These are phyloP conservation scores for Rhizophagus sp. DNA, from an alignment of 192 early-diverging fungal species.

Conservation along the genomic window DNA sequence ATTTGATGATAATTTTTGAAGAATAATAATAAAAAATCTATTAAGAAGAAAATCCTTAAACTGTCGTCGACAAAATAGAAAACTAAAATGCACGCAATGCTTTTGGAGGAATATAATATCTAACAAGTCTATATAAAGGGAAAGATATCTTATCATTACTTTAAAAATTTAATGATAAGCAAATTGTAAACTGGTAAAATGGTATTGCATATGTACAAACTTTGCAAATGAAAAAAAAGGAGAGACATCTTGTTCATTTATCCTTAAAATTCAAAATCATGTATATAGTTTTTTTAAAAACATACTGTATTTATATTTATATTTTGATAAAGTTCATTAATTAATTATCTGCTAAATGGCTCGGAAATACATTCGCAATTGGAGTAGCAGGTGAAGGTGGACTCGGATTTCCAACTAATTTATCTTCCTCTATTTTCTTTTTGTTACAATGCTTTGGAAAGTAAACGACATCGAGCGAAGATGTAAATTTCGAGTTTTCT, in stretches of 20 bases:
- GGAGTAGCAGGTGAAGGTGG: constrained; percentile 14
- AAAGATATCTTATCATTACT: too few species aligned
- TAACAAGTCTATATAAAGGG: too few species aligned
- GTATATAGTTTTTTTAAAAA: not conserved
- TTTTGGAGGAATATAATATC: too few species aligned
- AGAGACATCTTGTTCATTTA: not conserved
- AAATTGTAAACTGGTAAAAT: too few species aligned
- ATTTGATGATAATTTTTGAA: too few species aligned
- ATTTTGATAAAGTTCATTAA: not conserved
- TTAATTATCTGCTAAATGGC: constrained; percentile 20
- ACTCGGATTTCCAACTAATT: not conserved
- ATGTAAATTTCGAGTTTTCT: constrained; percentile 21
- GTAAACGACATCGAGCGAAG: constrained; percentile 12
- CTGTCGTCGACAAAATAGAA: too few species aligned
- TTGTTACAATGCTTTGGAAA: not conserved
- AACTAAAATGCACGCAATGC: too few species aligned
- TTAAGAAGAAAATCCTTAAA: too few species aligned
- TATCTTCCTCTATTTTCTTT: not conserved
- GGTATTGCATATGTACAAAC: too few species aligned
- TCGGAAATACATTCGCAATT: constrained; percentile 28
- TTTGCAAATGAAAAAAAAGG: not conserved
- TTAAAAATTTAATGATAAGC: too few species aligned
- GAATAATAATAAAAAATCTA: too few species aligned
- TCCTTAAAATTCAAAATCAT: not conserved
- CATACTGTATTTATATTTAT: not conserved